Conservation (phyloP, 2,329 filamentous ascomycete genomes). For the Colletotrichum orchidophilum region DNA sequence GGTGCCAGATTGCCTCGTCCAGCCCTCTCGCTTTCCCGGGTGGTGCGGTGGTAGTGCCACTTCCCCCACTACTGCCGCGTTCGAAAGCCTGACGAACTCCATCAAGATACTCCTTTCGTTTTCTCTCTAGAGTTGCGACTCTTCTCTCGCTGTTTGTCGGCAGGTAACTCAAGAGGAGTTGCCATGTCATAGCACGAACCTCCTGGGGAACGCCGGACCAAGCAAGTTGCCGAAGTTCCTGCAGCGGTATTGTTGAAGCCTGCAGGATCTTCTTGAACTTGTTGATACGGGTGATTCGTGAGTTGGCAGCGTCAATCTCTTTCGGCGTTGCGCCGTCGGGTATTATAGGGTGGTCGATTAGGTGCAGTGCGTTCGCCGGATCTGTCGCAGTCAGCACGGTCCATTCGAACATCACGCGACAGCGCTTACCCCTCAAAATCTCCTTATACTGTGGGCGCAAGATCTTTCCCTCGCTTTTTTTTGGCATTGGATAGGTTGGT, state of each 20-base stretch:
- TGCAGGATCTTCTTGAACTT: conserved; percentile 98
- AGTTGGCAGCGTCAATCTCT: conserved; percentile 85
- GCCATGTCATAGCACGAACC: conserved; percentile 99
- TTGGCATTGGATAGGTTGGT: conserved; percentile 85
- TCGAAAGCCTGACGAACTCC: conserved; percentile 82
- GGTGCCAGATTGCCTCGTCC: conserved; percentile 98
- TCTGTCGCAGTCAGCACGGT: conserved; percentile 50
- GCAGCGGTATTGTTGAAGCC: conserved; percentile 85
- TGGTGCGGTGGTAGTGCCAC: conserved; percentile 50
- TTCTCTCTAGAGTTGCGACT: conserved; percentile 88
- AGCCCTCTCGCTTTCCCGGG: conserved; percentile 71
- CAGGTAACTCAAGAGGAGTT: conserved; percentile 91
- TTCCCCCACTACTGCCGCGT: conserved; percentile 51
- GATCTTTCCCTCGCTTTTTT: conserved; percentile 94
- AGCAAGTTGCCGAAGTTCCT: conserved; percentile 84
- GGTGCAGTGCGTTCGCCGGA: conserved; percentile 92
- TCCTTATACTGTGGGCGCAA: conserved; percentile 97
- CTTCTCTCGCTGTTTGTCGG: conserved; percentile 96
- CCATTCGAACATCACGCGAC: background rate
- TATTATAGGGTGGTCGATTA: conserved; percentile 86
- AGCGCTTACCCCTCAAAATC: conserved; percentile 73
- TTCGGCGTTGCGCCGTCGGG: conserved; percentile 80
- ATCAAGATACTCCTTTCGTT: conserved; percentile 95
- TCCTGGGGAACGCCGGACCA: conserved; percentile 97
- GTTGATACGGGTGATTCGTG: conserved; percentile 92